Base-by-base conservation (phyloP, 108 stramenopile species). In the Cyclotella sp. region DNA sequence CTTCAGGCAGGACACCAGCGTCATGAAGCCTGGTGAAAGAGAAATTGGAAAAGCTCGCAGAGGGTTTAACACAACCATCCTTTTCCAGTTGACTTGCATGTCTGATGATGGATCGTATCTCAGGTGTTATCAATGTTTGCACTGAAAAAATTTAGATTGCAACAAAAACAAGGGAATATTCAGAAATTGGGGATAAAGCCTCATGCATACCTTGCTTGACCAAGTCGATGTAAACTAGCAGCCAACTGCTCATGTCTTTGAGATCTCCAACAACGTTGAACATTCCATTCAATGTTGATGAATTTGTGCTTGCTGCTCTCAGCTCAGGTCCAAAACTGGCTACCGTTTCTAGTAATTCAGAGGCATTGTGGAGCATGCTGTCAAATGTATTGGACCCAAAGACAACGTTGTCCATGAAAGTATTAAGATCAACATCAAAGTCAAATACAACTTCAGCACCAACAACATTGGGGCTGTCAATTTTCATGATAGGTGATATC, bases 381-480 rank as follows among this genome's bases (percentile, higher is more conserved):
- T 6, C 28, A 26, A 59, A 59, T 26, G 58, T 59, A 59, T 59
- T 59, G 24, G 53, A 26, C 13, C 58, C 58, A 29, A 59, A 7
- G 16, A 10, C 7, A 29, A 30, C 28, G 16, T 29, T 70, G 27
- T 29, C 19, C 8, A 70, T 10, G 34, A 77, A 70, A 14, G 68
- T 70, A 24, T 40, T 39, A 39, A 77, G 27, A 15, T 39, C 62
- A 11, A 77, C 53, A 42, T 77, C 76, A 54, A 77, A 77, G 40
- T 77, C 68, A 29, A 59, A 59, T 29, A 16, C 6, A 59, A 59
- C 9, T 9, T 29, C 28, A 59, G 10, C 28, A 7, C 16, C 27
- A 6, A 59, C 58, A 29, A 59, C 28, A 59, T 59, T 59, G 27
- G 27, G 9, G 28, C 58, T 59, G 5, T 26, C 58, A 6, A 59